These are phyloP conservation scores for Lactarius indigo DNA, from an alignment of 768 basidiomycete genomes.

Conservation along the genomic window DNA sequence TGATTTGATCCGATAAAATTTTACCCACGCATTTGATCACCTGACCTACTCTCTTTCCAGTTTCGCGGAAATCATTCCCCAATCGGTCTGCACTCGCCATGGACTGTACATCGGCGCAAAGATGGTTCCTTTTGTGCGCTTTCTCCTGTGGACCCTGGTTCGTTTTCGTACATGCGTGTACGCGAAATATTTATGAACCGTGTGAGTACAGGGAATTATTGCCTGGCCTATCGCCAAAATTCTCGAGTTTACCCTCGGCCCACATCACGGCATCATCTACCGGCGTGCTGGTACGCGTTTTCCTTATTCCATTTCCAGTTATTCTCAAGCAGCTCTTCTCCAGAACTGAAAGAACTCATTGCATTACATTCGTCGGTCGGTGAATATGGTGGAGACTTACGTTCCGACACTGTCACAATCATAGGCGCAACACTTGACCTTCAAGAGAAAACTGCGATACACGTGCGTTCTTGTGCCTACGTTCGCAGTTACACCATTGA, in stretches of 20 bases:
- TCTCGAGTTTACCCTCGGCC: slow-evolving; percentile 70
- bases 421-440: slow-evolving; percentile 87
- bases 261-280: slow-evolving; percentile 90
- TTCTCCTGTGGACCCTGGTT: slow-evolving; percentile 69
- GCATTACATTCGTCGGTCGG: slow-evolving; percentile 77
- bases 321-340: neutral
- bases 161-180: slow-evolving; percentile 22
- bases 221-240: slow-evolving; percentile 87
- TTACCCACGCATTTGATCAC: neutral
- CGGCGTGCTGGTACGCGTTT: slow-evolving; percentile 48
- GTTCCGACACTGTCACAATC: slow-evolving; percentile 83
- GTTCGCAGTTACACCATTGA: neutral
- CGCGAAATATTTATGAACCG: neutral
- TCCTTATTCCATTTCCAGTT: neutral
- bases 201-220: slow-evolving; percentile 51
- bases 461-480: slow-evolving; percentile 27
- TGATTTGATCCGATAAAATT: neutral
- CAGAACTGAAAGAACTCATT: slow-evolving; percentile 81
- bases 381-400: slow-evolving; percentile 79
- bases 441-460: slow-evolving; percentile 78
- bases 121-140: slow-evolving; percentile 67
- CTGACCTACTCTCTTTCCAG: slow-evolving; percentile 36
- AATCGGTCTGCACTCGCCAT: slow-evolving; percentile 88
- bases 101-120: slow-evolving; percentile 86
- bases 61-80: slow-evolving; percentile 89